Conservation (phyloP, 2,329 filamentous ascomycete genomes). For the Tympanopsis confertula region DNA sequence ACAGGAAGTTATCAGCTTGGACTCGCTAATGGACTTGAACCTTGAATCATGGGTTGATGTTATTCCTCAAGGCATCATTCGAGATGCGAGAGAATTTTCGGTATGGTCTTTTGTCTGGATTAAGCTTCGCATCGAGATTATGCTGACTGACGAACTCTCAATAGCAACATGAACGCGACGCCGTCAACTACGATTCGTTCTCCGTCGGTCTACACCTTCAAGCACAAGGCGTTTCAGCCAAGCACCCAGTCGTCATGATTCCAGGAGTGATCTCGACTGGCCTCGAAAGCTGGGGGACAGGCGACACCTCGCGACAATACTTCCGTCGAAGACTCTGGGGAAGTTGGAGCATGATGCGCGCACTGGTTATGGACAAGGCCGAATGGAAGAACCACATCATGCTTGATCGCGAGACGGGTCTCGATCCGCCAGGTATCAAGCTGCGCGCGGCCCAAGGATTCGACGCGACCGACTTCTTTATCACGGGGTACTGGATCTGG, state of each 20-base stretch:
- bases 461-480: constrained; percentile 93
- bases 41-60: constrained; percentile 81
- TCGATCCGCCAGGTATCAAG: constrained; percentile 85
- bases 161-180: constrained; percentile 74
- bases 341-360: constrained; percentile 98
- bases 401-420: constrained; percentile 80
- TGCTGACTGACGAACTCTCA: constrained; percentile 5
- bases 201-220: constrained; percentile 76
- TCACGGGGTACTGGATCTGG: constrained; percentile 93
- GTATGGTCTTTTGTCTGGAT: too few species aligned
- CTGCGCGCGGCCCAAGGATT: constrained; percentile 89
- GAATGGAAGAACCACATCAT: constrained; percentile 94
- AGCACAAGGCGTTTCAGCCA: constrained; percentile 66
- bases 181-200: constrained; percentile 87
- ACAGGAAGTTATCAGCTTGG: constrained; percentile 79
- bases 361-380: constrained; percentile 83
- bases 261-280: constrained; percentile 96
- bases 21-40: constrained; percentile 59
- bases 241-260: constrained; percentile 91
- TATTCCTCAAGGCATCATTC: constrained; percentile 73
- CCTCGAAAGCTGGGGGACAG: constrained; percentile 91
- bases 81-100: constrained; percentile 75
- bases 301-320: constrained; percentile 73
- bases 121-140: too few species aligned
- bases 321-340: constrained; percentile 94